Base-by-base conservation (phyloP, 1,139 yeast species). In the Suhomyces wounanorum region DNA sequence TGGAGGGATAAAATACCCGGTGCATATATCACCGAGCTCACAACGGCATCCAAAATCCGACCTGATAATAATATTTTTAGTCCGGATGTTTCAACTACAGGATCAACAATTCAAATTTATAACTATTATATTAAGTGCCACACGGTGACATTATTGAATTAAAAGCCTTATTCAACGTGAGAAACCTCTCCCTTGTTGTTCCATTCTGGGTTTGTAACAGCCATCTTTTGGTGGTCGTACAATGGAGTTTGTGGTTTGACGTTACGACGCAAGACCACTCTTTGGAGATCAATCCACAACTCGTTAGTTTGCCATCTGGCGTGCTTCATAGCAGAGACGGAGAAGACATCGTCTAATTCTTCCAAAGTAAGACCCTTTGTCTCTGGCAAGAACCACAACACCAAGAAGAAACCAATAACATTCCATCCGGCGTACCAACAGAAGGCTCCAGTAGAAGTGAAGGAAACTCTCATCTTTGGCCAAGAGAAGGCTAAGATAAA, bases 351-450 rank as follows among this genome's bases (percentile, higher is more conserved):
- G 61, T 85, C 89, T 66, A 85, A 77, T 63, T 85, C 91, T 67
- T 85, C 90, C 64, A 85, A 75, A 0, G 90, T 84, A 59, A 83
- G 74, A 18, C 83, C 81, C 67, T 85, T 84, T 14, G 91, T 85
- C 63, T 85, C 91, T 1, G 90, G 89, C 47, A 85, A 70, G 69
- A 83, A 77, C 79, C 85, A 82, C 52, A 84, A 70, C 2, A 84
- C 89, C 64, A 85, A 59, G 70, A 84, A 81, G 73, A 84, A 87
- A 0, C 94, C 95, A 49, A 86, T 74, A 49, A 87, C 62, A 65
- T 89, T 89, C 94, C 96, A 87, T 11, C 87, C 96, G 1, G 96
- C 96, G 62, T 89, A 89, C 79, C 84, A 89, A 13, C 94, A 90
- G 66, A 90, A 90, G 2, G 96, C 96, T 65, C 96, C 96, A 55